A percentile compares a stretch with the other conserved stretches of the same genome.
Conservation (phyloP, 257 asterid species). For the Salvia miltiorrhiza region DNA sequence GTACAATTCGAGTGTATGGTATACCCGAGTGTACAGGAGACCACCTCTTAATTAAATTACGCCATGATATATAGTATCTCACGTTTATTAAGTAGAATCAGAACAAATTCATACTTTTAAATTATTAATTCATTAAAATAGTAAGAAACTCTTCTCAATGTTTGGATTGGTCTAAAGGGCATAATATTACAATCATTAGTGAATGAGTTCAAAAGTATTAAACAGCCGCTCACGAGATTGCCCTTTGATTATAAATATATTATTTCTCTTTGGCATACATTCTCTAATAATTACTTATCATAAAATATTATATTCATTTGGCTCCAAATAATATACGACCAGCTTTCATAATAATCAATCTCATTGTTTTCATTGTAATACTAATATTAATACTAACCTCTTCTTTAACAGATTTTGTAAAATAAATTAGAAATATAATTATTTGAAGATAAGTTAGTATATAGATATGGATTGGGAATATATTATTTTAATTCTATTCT, state of each 20-base stretch:
- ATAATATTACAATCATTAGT: not conserved
- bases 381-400: not conserved
- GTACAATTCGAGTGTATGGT: too few species aligned
- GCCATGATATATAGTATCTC: too few species aligned
- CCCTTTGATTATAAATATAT: not conserved
- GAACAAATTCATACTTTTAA: not conserved
- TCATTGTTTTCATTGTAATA: not conserved
- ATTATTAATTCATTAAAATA: conserved; percentile 1
- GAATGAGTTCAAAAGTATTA: conserved; percentile 1
- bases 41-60: too few species aligned
- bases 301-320: not conserved
- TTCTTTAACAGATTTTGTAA: not conserved
- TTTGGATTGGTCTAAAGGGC: conserved; percentile 24
- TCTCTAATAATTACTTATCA: not conserved
- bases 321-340: not conserved
- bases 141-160: not conserved
- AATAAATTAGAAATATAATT: not conserved
- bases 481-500: too few species aligned
- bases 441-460: not conserved
- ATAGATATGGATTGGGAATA: too few species aligned
- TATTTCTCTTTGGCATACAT: not conserved
- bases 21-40: too few species aligned
- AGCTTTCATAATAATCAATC: not conserved
- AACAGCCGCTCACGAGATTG: conserved; percentile 5
- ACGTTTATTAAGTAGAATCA: too few species aligned